phyloP scores from a whole-genome alignment of 139 green algal species.

The Pleodorina starrii region DNA sequence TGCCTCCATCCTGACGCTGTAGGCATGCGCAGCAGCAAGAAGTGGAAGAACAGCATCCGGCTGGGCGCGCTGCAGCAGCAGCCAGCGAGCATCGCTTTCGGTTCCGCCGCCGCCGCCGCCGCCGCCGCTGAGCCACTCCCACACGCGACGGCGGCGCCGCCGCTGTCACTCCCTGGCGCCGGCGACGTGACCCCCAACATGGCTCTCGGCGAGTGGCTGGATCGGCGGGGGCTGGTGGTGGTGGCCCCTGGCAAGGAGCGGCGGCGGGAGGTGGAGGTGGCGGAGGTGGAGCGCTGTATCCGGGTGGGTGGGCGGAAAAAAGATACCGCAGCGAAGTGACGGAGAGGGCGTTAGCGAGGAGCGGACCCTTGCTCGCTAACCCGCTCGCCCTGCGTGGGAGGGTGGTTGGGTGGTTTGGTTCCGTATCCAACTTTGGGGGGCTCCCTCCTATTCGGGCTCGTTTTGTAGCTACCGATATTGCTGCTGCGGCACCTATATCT shows the following conservation, averaged over 20 bases:
- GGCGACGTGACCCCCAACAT: neutral
- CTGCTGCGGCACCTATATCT: too few species aligned
- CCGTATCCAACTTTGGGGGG: too few species aligned
- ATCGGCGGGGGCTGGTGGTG: constrained; percentile 1
- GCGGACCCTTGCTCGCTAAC: neutral
- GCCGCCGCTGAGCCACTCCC: too few species aligned
- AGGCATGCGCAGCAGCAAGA: constrained; percentile 47
- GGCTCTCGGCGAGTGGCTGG: constrained; percentile 35
- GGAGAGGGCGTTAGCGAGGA: neutral
- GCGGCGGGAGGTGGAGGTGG: neutral
- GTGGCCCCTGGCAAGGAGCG: constrained; percentile 25
- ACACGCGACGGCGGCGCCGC: neutral
- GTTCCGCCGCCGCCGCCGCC: too few species aligned
- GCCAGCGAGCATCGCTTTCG: too few species aligned
- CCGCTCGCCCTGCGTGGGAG: too few species aligned
- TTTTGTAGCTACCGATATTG: too few species aligned
- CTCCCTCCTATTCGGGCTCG: too few species aligned
- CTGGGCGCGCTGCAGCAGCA: neutral
- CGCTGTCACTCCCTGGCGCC: too few species aligned
- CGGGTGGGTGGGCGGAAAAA: neutral
- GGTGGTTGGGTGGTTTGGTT: too few species aligned
- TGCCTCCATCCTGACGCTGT: too few species aligned
- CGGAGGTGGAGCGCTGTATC: constrained; percentile 29
- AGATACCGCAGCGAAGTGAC: neutral
- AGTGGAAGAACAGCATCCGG: constrained; percentile 46